phyloP scores from a whole-genome alignment of 2,329 filamentous ascomycete species.

The Alternaria solani region DNA sequence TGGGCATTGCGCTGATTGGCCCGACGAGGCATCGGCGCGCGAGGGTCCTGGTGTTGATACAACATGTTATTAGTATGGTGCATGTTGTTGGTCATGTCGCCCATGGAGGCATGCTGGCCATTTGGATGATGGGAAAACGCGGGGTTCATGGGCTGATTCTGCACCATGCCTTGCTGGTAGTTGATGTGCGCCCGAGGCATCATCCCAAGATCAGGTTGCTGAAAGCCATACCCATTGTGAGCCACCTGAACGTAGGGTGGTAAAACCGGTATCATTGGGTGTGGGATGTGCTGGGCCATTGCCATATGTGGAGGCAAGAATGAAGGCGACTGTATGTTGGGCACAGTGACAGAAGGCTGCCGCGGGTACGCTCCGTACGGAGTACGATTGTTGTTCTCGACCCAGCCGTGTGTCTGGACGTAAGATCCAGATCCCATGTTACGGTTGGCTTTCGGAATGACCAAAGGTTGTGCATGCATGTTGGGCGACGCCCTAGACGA shows the following conservation, averaged over 20 bases:
- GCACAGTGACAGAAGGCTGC: constrained; percentile 21
- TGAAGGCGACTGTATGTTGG: constrained; percentile 26
- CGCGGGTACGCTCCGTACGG: constrained; percentile 21
- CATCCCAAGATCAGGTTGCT: constrained; percentile 20
- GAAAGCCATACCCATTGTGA: constrained; percentile 20
- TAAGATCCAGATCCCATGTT: constrained; percentile 20
- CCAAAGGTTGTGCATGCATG: constrained; percentile 16
- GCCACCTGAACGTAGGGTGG: constrained; percentile 23
- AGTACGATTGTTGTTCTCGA: constrained; percentile 31
- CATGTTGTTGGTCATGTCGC: constrained; percentile 41
- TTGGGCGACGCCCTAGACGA: constrained; percentile 10
- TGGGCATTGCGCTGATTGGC: constrained; percentile 24
- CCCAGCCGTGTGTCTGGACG: constrained; percentile 18
- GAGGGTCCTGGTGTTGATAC: constrained; percentile 18
- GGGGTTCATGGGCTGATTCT: constrained; percentile 20
- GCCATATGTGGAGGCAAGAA: constrained; percentile 19
- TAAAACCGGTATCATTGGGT: constrained; percentile 8
- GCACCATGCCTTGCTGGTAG: constrained; percentile 16
- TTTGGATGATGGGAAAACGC: constrained; percentile 23
- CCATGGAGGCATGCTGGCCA: constrained; percentile 26
- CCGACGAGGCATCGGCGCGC: constrained; percentile 10
- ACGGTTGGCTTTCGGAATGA: constrained; percentile 20
- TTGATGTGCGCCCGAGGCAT: constrained; percentile 22
- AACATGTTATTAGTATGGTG: constrained; percentile 20
- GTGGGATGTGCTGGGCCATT: constrained; percentile 22